Evolutionary conservation across 441 rosid species (phyloP).

Genomic region (Euphorbia schlechtendalii): DNA sequence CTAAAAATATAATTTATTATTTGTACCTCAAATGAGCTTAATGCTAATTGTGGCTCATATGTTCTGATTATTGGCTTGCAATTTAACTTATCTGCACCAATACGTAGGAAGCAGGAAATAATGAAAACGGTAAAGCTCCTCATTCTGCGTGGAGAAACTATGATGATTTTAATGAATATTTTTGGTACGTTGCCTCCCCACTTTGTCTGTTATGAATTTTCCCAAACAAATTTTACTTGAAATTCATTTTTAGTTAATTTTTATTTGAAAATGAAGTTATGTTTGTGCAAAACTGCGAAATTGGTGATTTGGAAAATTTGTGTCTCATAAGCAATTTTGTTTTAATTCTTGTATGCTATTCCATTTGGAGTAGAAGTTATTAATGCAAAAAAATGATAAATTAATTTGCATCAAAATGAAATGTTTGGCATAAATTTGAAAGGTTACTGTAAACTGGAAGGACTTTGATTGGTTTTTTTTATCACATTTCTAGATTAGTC

Average conservation of each 20-base stretch:
- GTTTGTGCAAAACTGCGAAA: background rate
- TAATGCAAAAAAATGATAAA: background rate
- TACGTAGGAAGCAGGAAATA: slow-evolving; percentile 82
- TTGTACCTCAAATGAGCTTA: background rate
- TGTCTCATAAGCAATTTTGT: background rate
- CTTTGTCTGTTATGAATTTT: slow-evolving; percentile 89
- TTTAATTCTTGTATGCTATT: slow-evolving; percentile 1
- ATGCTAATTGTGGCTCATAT: background rate
- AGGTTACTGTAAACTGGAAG: background rate
- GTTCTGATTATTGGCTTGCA: background rate
- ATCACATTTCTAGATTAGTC: background rate
- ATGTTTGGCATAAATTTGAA: background rate
- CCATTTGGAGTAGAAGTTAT: background rate
- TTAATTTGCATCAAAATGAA: background rate
- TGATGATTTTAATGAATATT: slow-evolving; percentile 83
- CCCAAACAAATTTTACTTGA: background rate
- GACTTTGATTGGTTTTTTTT: background rate
- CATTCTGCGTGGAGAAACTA: slow-evolving; percentile 89
- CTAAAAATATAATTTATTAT: background rate
- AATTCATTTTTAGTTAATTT: background rate
- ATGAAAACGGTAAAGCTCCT: slow-evolving; percentile 85
- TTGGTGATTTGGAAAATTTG: background rate
- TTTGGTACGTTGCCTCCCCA: slow-evolving; percentile 95
- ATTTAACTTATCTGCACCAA: slow-evolving; percentile 15
- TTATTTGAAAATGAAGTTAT: background rate